Evolutionary conservation across 352 stramenopile species (phyloP).

Genomic region (Phytophthora sp.): DNA sequence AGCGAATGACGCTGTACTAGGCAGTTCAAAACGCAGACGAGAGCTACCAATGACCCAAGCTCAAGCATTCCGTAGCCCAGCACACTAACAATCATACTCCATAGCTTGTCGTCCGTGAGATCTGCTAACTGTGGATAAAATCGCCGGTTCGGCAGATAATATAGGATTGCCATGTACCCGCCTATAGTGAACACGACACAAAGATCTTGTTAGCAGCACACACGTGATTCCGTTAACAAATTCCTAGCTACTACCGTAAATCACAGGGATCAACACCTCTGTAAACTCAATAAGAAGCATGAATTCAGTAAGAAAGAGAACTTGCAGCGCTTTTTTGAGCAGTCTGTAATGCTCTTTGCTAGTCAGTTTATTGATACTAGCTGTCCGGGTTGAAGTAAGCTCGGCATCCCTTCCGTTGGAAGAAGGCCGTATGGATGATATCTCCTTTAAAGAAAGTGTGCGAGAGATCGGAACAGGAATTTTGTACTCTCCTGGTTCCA

Average conservation of each 20-base stretch:
- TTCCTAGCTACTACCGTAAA: constrained; percentile 32
- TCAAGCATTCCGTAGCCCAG: constrained; percentile 24
- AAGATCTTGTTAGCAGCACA: background rate
- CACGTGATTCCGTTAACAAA: background rate
- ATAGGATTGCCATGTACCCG: constrained; percentile 31
- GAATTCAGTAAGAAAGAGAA: constrained; percentile 49
- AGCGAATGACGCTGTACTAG: constrained; percentile 13
- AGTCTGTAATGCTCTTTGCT: constrained; percentile 11
- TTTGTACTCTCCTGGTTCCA: background rate
- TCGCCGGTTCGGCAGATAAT: constrained; percentile 32
- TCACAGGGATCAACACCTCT: constrained; percentile 36
- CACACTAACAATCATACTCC: constrained; percentile 7
- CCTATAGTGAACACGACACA: constrained; percentile 9
- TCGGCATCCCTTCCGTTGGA: background rate
- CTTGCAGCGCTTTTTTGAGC: constrained; percentile 17
- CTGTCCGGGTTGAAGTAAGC: background rate
- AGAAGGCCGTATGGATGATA: background rate
- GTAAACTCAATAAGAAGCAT: constrained; percentile 48
- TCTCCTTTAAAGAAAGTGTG: background rate
- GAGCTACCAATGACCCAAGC: constrained; percentile 10
- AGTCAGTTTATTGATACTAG: background rate
- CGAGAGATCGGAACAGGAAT: background rate
- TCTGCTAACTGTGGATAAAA: constrained; percentile 33
- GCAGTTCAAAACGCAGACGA: constrained; percentile 18
- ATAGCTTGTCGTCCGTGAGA: constrained; percentile 10